Evolutionary conservation across 148 eudicot species (phyloP).

Genomic region (Cornus suecica): DNA sequence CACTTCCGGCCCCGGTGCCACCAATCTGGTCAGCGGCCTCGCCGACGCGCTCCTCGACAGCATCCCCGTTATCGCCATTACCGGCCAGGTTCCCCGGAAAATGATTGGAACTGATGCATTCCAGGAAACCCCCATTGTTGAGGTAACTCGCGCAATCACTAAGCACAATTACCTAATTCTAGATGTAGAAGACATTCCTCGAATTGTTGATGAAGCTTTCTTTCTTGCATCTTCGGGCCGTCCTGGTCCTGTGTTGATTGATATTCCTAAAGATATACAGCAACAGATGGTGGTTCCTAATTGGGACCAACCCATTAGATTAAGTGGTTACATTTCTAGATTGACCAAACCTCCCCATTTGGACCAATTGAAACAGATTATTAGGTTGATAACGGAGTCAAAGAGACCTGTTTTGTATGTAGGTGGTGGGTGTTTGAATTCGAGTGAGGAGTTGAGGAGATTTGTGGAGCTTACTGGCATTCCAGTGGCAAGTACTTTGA

Average conservation of each 20-base stretch:
- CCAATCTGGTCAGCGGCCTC: slow-evolving; percentile 43
- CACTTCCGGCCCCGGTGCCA: slow-evolving; percentile 59
- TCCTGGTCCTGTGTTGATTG: slow-evolving; percentile 16
- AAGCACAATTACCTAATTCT: slow-evolving; percentile 8
- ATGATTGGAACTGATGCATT: slow-evolving; percentile 62
- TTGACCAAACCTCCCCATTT: not conserved
- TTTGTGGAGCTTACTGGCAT: not conserved
- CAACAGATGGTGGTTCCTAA: not conserved
- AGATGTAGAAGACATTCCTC: not conserved
- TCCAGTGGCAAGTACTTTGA: not conserved
- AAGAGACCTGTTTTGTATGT: slow-evolving; percentile 15
- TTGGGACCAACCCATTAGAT: not conserved
- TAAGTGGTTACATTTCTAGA: not conserved
- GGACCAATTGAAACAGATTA: not conserved
- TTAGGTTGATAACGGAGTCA: not conserved
- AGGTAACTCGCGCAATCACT: slow-evolving; percentile 31
- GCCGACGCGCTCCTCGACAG: slow-evolving; percentile 55
- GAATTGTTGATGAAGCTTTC: slow-evolving; percentile 7
- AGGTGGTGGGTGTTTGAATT: slow-evolving; percentile 29
- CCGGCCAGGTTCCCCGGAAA: slow-evolving; percentile 48
- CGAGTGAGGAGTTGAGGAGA: slow-evolving; percentile 18
- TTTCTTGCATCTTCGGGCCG: slow-evolving; percentile 7
- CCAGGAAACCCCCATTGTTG: slow-evolving; percentile 56
- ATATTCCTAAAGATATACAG: slow-evolving; percentile 10
- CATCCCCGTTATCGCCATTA: slow-evolving; percentile 45